These are phyloP conservation scores for Xylaria scruposa DNA, from an alignment of 495 filamentous ascomycete species.

Conservation along the genomic window DNA sequence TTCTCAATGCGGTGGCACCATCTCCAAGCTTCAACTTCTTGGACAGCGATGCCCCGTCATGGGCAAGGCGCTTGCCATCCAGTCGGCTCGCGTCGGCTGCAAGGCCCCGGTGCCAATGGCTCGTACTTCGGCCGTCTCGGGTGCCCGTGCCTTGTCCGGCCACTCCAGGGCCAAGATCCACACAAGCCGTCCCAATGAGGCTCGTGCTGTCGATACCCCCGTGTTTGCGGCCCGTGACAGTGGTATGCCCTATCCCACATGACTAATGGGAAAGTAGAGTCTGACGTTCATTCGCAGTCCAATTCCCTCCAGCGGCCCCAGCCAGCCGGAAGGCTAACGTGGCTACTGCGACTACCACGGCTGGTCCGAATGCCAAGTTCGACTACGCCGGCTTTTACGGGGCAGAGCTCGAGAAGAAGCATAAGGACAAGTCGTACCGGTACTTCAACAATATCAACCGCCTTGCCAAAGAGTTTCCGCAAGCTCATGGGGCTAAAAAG, in stretches of 20 bases:
- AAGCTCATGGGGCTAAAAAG: slow-evolving; percentile 83
- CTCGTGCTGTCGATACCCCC: slow-evolving; percentile 69
- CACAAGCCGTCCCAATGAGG: slow-evolving; percentile 75
- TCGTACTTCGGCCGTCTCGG: slow-evolving; percentile 50
- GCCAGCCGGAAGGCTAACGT: slow-evolving; percentile 44
- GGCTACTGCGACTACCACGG: slow-evolving; percentile 30
- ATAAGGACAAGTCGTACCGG: slow-evolving; percentile 98
- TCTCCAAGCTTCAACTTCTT: slow-evolving; percentile 95
- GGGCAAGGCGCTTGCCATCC: slow-evolving; percentile 94
- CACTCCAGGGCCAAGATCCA: slow-evolving; percentile 75
- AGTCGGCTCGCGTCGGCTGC: slow-evolving; percentile 63
- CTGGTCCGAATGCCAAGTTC: slow-evolving; percentile 62
- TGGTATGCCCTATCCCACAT: slow-evolving; percentile 49
- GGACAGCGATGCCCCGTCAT: slow-evolving; percentile 97
- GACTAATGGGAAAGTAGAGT: not conserved
- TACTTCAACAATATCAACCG: slow-evolving; percentile 99
- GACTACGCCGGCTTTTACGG: slow-evolving; percentile 92
- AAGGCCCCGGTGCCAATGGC: slow-evolving; percentile 26
- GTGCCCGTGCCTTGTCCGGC: slow-evolving; percentile 52
- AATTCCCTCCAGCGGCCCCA: slow-evolving; percentile 46
- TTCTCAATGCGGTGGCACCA: slow-evolving; percentile 84
- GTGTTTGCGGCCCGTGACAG: slow-evolving; percentile 64
- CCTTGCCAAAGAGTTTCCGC: slow-evolving; percentile 93
- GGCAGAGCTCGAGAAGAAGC: slow-evolving; percentile 92
- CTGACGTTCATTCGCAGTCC: slow-evolving; percentile 44